Evolutionary conservation across 164 flowering plant genomes (phyloP).

Genomic region (Hamamelis virginiana): DNA sequence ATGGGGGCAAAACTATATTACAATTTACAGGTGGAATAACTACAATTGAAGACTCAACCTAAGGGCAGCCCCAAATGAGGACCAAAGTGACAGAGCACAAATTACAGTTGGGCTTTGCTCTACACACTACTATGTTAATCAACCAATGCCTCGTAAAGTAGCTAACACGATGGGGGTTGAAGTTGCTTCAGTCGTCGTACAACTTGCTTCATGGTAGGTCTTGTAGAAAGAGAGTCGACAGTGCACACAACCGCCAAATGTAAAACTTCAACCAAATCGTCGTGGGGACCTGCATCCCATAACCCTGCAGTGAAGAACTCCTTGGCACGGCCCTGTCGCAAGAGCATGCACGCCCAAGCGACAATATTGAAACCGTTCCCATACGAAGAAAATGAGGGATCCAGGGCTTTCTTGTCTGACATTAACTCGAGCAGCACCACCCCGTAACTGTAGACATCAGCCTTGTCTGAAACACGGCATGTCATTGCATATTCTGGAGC

Average conservation of each 20-base stretch:
- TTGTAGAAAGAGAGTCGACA: slow-evolving; percentile 72
- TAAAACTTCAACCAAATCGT: slow-evolving; percentile 74
- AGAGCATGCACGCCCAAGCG: slow-evolving; percentile 85
- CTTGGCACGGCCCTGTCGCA: slow-evolving; percentile 84
- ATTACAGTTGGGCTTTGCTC: slow-evolving; percentile 34
- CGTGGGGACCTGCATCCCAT: slow-evolving; percentile 89
- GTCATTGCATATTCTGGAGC: slow-evolving; percentile 99
- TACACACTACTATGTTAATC: slow-evolving; percentile 39
- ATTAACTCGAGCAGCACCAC: slow-evolving; percentile 84
- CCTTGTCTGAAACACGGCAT: slow-evolving; percentile 93
- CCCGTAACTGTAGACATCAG: slow-evolving; percentile 92
- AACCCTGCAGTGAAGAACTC: slow-evolving; percentile 79
- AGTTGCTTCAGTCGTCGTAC: slow-evolving; percentile 79
- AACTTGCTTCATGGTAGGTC: slow-evolving; percentile 94
- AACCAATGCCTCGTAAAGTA: slow-evolving; percentile 6
- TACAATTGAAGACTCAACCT: slow-evolving; percentile 39
- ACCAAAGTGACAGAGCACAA: slow-evolving; percentile 20
- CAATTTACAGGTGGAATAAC: slow-evolving; percentile 47
- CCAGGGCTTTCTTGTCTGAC: slow-evolving; percentile 88
- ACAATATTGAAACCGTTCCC: slow-evolving; percentile 95
- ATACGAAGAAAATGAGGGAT: slow-evolving; percentile 79
- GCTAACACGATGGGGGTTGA: slow-evolving; percentile 71
- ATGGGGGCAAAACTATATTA: slow-evolving; percentile 39
- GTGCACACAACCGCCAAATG: slow-evolving; percentile 90
- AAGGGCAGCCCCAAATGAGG: slow-evolving; percentile 20